Evolutionary conservation across 1,139 yeast species (phyloP), one percentile per base, ranked within the genome.

Genomic region (Ogataea hybrid): DNA sequence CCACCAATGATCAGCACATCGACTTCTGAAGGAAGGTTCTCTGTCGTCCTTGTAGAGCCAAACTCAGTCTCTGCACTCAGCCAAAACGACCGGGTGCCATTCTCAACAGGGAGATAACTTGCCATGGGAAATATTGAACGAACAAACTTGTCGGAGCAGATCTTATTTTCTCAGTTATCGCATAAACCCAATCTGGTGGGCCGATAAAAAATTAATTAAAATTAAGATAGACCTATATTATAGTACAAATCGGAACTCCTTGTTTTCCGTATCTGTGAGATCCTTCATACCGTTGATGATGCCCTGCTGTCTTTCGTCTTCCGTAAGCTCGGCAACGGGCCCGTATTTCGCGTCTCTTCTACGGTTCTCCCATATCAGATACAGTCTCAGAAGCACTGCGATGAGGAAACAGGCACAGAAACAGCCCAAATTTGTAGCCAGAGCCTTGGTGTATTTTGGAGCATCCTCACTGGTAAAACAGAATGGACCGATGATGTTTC

Each of bases 401-500:
- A 57, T 21, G 25, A 51, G 56, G 44, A 55, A 48, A n/a, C 64
- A 58, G 42, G 58, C 65, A 53, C 61, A 55, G 44, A 68, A 59
- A 9, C 67, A 47, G 4, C 51, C 71, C 21, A 73, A 71, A 56
- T 75, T 70, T 10, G 77, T 67, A 28, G 70, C 67, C 46, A 71
- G 70, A 10, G 79, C 81, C 3, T 73, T 70, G 11, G 59, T 59
- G 51, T 77, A 78, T 31, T 58, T 55, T 11, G 88, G 88, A 1
- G 78, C 77, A 52, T 79, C 77, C 6, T 52, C 50, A 0, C 65
- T 65, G 48, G 75, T 67, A 57, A 82, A 83, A 39, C 83, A 71
- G 56, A 81, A 87, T 2, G 90, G 88, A 0, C 89, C 90, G 37
- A 79, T 69, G 40, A 83, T 67, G 51, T 83, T 82, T n/a, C n/a